phyloP scores from a whole-genome alignment of 1,284 basidiomycete genomes.

The Bjerkandera adusta region DNA sequence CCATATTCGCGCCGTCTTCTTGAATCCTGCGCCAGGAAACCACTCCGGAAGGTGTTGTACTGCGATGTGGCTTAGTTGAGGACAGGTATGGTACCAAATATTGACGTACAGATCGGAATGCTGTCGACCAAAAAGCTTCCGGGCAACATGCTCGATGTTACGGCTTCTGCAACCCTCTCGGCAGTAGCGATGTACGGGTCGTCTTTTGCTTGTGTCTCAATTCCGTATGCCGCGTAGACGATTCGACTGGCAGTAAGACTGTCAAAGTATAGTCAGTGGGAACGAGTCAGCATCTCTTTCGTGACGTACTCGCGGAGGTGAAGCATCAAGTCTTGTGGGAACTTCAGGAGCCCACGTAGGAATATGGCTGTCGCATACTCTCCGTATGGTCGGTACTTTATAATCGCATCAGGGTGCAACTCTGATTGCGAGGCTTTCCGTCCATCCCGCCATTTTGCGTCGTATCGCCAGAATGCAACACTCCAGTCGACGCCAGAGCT shows the following conservation, averaged over 20 bases:
- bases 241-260: conserved; percentile 13
- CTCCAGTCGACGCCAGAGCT: conserved; percentile 42
- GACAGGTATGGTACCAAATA: too few relatives aligned
- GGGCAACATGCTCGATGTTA: background rate
- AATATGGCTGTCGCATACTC: conserved; percentile 15
- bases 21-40: conserved; percentile 11
- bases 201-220: too few relatives aligned
- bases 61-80: too few relatives aligned
- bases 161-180: background rate
- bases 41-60: conserved; percentile 1
- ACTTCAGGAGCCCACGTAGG: conserved; percentile 14
- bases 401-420: conserved; percentile 15
- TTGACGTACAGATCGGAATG: background rate
- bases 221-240: background rate
- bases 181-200: background rate
- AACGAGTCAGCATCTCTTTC: too few relatives aligned
- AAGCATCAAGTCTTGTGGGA: too few relatives aligned
- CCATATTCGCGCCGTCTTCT: conserved; percentile 9
- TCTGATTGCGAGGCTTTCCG: conserved; percentile 33
- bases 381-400: conserved; percentile 17
- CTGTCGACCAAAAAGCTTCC: background rate
- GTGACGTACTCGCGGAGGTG: too few relatives aligned
- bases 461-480: conserved; percentile 35
- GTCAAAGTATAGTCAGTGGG: too few relatives aligned
- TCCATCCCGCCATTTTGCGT: conserved; percentile 37